Evolutionary conservation across 2,329 filamentous ascomycete species (phyloP), one percentile per base, ranked within the genome.

Genomic region (Aspergillus ochraceoroseus): DNA sequence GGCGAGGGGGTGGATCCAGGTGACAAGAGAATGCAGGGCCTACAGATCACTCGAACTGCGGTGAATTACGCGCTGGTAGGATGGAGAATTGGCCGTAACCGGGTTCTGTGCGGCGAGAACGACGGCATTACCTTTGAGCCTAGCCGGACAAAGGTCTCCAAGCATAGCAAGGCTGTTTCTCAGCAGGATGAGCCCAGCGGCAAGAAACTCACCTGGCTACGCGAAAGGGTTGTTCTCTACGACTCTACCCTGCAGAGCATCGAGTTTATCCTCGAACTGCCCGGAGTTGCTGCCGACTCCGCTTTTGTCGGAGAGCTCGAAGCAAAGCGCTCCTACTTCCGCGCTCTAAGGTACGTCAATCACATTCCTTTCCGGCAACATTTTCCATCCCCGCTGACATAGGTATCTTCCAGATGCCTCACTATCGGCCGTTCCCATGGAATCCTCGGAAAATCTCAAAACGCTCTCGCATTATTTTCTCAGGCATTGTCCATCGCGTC

Each of bases 51-150:
- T 3, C 83, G 85, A 46, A 94, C 94, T 0, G 88, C 90, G 1
- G 87, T 96, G 41, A 94, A 92, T 64, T 96, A 94, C 63, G 86
- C 87, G 51, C 80, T 95, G 65, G 84, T 98, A 41, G 89, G 87
- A 58, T 96, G 89, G 89, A 79, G 92, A 62, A 86, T 96, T 49
- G 90, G 90, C 17, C 82, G 92, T 32, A 96, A 98, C 64, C 77
- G 92, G 38, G 83, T 95, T 0, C 70, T 98, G 47, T 86, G 87
- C 36, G 89, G 90, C n/a, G 70, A 77, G 5, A 75, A 84, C 39
- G 90, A 96, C 54, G 90, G 90, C 2, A 75, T 86, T 11, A 64
- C 75, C 1, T 72, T 80, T 44, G 65, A 70, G 18, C 49, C 67
- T 9, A 65, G 71, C 30, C 51, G 51, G 30, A 54, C 56, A 13